phyloP scores from a whole-genome alignment of 2,329 filamentous ascomycete genomes.

The Penicillium sp. region DNA sequence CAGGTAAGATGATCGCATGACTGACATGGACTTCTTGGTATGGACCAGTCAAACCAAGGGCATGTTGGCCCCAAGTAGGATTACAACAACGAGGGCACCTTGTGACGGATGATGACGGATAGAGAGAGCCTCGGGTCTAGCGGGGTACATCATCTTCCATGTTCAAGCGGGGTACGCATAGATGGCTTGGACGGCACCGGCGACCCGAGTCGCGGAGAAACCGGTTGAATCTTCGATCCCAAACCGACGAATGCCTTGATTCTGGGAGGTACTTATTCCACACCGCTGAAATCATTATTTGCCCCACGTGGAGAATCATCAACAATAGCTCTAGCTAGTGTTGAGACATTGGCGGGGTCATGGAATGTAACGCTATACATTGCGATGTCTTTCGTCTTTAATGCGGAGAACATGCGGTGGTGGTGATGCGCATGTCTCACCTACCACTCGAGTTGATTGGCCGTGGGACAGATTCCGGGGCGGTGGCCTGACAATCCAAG shows the following conservation, averaged over 20 bases:
- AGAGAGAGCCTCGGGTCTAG: neutral
- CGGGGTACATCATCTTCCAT: constrained; percentile 2
- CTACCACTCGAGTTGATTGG: constrained; percentile 15
- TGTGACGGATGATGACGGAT: neutral
- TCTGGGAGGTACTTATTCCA: constrained; percentile 1
- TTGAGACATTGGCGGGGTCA: constrained; percentile 6
- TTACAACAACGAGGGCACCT: neutral
- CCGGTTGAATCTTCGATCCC: constrained; percentile 4
- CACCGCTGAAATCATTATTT: constrained; percentile 6
- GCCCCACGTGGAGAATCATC: constrained; percentile 5
- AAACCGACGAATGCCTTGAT: constrained; percentile 4
- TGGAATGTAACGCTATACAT: constrained; percentile 13
- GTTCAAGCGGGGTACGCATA: constrained; percentile 3
- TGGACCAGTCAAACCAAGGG: neutral
- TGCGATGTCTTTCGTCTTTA: constrained; percentile 8
- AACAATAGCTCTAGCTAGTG: constrained; percentile 4
- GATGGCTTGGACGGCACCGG: neutral
- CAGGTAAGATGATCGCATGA: neutral
- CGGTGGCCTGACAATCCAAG: constrained; percentile 18
- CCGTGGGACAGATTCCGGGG: neutral
- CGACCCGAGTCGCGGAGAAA: constrained; percentile 3
- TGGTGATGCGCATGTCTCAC: constrained; percentile 23
- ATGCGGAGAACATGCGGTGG: constrained; percentile 15
- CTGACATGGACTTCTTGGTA: constrained; percentile 3
- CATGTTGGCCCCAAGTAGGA: neutral